Evolutionary conservation across 2,329 filamentous ascomycete species (phyloP), one percentile per base, ranked within the genome.

Genomic region (Hortaea werneckii): DNA sequence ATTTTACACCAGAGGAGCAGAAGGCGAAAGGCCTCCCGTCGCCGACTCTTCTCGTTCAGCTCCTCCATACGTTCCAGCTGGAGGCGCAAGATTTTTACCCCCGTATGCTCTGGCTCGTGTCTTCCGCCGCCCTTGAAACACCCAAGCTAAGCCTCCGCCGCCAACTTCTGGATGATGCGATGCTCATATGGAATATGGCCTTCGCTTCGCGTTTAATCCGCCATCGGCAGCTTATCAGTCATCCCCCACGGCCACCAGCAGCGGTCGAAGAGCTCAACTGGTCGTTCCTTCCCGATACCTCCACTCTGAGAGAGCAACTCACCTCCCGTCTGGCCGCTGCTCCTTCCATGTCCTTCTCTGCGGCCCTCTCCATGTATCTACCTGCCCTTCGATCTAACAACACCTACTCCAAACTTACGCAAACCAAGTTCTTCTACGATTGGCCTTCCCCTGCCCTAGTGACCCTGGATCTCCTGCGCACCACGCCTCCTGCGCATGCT

Each of bases 111-210:
- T 45, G 46, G 43, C 28, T 27, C 4, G 11, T 48, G 8, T 13
- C 32, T 6, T 13, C 20, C 29, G 20, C 13, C 11, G 10, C 27
- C 7, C 5, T 42, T 5, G 29, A 41, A 27, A 5, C 32, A 28
- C 10, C 26, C 37, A 27, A 40, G 29, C 13, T 29, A 34, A 20
- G n/a, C 6, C 10, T 20, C 29, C 34, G 26, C 5, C 6, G 39
- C 13, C 9, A 27, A 30, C 9, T 29, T 30, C 40, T 47, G 7
- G 13, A 43, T 27, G 50, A 52, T 29, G 32, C 48, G n/a, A 43
- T 50, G 27, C 34, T 6, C 6, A 11, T 52, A 10, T 52, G 50
- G 50, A 47, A 52, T 40, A 12, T 52, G 41, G 44, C 41, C 12
- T 28, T 52, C 4, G 28, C 12, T 9, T 38, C 37, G 7, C 44